These are phyloP conservation scores for Melampsora americana DNA, from an alignment of 1,284 basidiomycete genomes.

Conservation along the genomic window DNA sequence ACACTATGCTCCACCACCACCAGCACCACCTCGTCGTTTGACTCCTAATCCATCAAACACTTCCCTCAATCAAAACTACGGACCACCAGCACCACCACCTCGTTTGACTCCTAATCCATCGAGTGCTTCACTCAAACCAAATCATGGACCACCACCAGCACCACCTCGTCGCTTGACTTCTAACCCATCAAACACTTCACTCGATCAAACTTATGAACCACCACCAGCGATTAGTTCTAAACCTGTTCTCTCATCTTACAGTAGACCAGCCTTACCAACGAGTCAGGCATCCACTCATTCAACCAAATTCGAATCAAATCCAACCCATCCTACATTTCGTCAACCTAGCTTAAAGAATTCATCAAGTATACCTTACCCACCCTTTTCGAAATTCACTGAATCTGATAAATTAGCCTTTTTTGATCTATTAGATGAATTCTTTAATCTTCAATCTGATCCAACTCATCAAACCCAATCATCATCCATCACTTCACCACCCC, in stretches of 20 bases:
- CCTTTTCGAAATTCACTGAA: conserved; percentile 11
- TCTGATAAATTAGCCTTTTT: conserved; percentile 40
- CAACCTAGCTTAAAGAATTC: background rate
- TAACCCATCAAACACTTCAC: background rate
- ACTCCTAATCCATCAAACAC: background rate
- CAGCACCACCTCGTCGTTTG: background rate
- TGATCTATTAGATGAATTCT: conserved; percentile 33
- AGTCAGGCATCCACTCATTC: conserved; percentile 7
- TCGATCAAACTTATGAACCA: conserved; percentile 9
- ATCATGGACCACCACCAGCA: conserved; percentile 25
- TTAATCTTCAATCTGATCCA: background rate
- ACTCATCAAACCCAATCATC: background rate
- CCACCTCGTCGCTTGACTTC: background rate
- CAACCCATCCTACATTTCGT: conserved; percentile 1
- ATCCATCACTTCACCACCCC: conserved; percentile 2
- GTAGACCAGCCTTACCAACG: background rate
- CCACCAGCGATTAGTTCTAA: background rate
- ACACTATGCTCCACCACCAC: conserved; percentile 15
- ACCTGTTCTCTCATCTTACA: background rate
- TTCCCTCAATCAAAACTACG: conserved; percentile 15
- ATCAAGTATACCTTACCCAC: conserved; percentile 4
- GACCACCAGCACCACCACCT: conserved; percentile 22
- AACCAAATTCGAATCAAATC: conserved; percentile 1
- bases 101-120: background rate
- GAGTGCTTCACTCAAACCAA: background rate